Percentiles rank a stretch among this genome's conserved stretches.
These are phyloP conservation scores for Scenedesmus sp. DNA, from an alignment of 163 green algal species.

Conservation along the genomic window DNA sequence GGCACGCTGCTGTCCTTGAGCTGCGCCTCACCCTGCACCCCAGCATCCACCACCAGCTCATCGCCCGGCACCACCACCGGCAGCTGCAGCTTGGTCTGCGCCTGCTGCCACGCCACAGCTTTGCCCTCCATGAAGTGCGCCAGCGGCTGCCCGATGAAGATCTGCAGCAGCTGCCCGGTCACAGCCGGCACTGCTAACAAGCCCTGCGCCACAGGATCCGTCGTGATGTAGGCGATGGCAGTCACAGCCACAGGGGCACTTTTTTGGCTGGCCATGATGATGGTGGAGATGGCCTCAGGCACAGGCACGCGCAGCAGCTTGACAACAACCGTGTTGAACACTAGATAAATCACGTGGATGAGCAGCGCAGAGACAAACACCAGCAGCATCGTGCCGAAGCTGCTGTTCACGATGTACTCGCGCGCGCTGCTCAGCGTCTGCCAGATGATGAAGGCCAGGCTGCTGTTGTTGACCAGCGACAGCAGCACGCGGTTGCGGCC, in stretches of 20 bases:
- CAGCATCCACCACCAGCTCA: not conserved
- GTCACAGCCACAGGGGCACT: not conserved
- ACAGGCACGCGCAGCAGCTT: not conserved
- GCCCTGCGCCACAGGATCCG: constrained; percentile 15
- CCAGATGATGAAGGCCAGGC: constrained; percentile 12
- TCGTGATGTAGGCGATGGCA: constrained; percentile 12
- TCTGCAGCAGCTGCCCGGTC: constrained; percentile 8
- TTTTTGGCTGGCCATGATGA: constrained; percentile 1
- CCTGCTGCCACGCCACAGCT: not conserved
- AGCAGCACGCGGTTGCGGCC: not conserved
- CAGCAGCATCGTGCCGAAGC: constrained; percentile 22
- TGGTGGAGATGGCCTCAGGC: not conserved
- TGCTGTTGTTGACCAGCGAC: not conserved
- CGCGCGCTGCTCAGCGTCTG: not conserved
- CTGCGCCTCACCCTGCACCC: not conserved
- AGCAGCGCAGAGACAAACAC: constrained; percentile 4
- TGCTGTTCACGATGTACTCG: constrained; percentile 9
- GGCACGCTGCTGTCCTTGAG: not conserved
- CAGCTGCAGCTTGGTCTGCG: not conserved
- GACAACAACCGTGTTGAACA: not conserved
- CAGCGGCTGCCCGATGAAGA: constrained; percentile 9
- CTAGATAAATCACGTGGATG: not conserved
- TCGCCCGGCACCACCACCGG: not conserved
- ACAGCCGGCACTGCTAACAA: constrained; percentile 3
- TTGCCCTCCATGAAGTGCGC: constrained; percentile 4